These are phyloP conservation scores for Thymus mandschuricus DNA, from an alignment of 257 asterid genomes.

Conservation along the genomic window DNA sequence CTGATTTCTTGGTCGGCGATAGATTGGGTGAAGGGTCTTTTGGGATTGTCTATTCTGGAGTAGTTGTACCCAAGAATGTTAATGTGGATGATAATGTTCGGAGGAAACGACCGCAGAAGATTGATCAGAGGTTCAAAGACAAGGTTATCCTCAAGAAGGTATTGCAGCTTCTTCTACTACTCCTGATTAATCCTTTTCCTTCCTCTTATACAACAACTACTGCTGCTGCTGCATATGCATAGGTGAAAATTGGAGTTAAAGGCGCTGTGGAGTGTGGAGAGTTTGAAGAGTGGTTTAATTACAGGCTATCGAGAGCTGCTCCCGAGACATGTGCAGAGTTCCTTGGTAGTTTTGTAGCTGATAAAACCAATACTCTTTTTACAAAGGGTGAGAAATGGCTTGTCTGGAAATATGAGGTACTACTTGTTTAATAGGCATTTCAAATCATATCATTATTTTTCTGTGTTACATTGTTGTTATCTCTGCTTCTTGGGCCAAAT, in stretches of 20 bases:
- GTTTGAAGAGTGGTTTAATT: constrained; percentile 93
- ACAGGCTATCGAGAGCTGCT: constrained; percentile 92
- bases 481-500: too few species aligned
- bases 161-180: not conserved
- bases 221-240: not conserved
- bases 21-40: constrained; percentile 91
- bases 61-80: constrained; percentile 74
- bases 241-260: constrained; percentile 88
- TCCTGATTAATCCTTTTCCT: too few species aligned
- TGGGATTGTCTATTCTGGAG: constrained; percentile 89
- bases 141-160: constrained; percentile 96
- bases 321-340: constrained; percentile 95
- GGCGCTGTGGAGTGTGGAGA: constrained; percentile 96
- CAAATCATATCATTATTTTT: not conserved
- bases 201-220: too few species aligned
- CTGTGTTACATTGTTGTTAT: too few species aligned
- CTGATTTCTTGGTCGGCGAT: constrained; percentile 79
- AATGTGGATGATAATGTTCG: constrained; percentile 45
- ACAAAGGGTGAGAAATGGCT: constrained; percentile 99
- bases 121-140: constrained; percentile 60
- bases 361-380: constrained; percentile 64
- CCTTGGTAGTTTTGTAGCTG: constrained; percentile 88
- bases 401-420: constrained; percentile 97
- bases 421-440: constrained; percentile 35
- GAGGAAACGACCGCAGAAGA: constrained; percentile 43